Base-by-base conservation (phyloP, 768 basidiomycete species). In the Leccinum variicolor region DNA sequence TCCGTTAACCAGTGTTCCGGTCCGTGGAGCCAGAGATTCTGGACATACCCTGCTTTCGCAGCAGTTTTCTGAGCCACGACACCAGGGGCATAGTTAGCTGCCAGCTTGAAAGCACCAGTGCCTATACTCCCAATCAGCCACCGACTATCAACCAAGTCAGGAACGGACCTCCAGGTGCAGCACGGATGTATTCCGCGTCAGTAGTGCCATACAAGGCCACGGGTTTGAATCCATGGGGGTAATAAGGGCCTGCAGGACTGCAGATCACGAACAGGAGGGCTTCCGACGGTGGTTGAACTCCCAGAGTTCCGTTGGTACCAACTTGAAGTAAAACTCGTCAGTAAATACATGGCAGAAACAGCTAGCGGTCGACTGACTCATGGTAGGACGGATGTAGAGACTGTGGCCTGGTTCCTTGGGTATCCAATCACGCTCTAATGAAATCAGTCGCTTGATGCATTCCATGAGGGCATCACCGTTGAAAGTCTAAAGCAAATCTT, bases 11-110 rank as follows among this genome's bases (percentile, higher is more conserved):
- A 68, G 60, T 81, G 77, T 52, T 81, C 77, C 2, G 77, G 76
- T 0, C 93, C 94, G 59, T 91, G 84, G 33, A 96, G 77, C 94
- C 94, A 96, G 10, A 96, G 79, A 70, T 93, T 95, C 67, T 96
- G 94, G 15, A 81, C 81, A 69, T 97, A 95, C 15, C 94, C 94
- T 56, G 82, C 76, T 31, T 80, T 73, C 2, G 86, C 86, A 23
- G 92, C 94, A 56, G 81, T 75, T 64, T 85, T 86, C 68, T 97
- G 94, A 4, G 94, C 90, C 29, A 92, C 80, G 25, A 95, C 86
- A 8, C 89, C 88, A 0, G 93, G 91, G 1, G 92, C 93, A 67
- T 95, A 95, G 77, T 93, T 93, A 14, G 88, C 85, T 26, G 91
- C 90, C 47, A 94, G 76, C 74, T 96, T 96, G 79, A 76, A 94